phyloP scores from a whole-genome alignment of 129 eudicot species.

The Helianthus annuus region DNA sequence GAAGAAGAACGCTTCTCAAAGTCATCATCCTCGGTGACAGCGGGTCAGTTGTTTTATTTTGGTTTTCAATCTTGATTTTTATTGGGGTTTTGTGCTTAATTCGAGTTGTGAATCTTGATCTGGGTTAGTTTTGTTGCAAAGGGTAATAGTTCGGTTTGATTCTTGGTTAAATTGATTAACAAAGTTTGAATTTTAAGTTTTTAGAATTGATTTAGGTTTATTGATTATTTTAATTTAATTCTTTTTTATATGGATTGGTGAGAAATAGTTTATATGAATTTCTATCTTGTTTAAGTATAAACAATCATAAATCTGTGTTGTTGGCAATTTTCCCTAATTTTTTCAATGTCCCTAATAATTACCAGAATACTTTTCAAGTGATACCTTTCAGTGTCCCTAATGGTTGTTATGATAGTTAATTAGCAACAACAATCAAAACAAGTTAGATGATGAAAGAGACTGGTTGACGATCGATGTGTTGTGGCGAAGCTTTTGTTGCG shows the following conservation, averaged over 20 bases:
- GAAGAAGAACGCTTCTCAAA: slow-evolving; percentile 61
- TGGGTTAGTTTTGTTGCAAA: background rate
- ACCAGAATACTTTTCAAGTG: no score
- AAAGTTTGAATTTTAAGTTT: background rate
- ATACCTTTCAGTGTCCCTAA: no score
- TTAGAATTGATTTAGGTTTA: background rate
- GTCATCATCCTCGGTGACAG: slow-evolving; percentile 84
- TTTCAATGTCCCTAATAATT: no score
- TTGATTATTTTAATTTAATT: background rate
- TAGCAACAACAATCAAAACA: no score
- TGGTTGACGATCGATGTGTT: no score
- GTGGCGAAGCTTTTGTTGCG: no score
- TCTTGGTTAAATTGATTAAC: background rate
- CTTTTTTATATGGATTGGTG: no score
- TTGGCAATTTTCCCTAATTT: background rate
- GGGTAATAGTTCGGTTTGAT: background rate
- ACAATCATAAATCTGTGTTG: no score
- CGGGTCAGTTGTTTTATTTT: slow-evolving; percentile 65
- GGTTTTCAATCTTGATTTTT: background rate
- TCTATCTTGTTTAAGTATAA: background rate
- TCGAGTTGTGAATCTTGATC: background rate
- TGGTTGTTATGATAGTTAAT: no score
- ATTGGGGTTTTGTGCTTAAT: background rate
- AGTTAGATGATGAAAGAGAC: no score
- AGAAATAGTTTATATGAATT: background rate